Conservation (phyloP, 2,329 filamentous ascomycete genomes). For the Talaromyces sp. region DNA sequence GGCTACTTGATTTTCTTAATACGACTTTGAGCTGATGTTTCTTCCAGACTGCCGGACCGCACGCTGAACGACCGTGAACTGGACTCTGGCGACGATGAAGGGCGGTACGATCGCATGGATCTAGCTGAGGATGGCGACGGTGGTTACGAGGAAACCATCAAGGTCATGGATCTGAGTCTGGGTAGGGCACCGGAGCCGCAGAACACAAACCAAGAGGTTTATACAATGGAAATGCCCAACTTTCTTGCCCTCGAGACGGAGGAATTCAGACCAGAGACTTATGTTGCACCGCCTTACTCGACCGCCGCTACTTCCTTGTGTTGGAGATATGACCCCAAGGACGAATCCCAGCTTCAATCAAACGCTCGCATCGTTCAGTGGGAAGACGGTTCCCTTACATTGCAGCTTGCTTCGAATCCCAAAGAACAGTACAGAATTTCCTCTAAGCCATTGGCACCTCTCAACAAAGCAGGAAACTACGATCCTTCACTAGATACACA, state of each 20-base stretch:
- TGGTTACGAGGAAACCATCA: conserved; percentile 43
- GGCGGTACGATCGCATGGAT: conserved; percentile 46
- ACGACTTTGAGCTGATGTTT: conserved; percentile 13
- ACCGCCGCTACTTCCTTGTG: conserved; percentile 61
- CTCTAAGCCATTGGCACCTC: conserved; percentile 54
- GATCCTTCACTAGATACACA: conserved; percentile 55
- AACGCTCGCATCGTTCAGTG: conserved; percentile 62
- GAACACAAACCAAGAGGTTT: conserved; percentile 46
- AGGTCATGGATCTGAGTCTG: conserved; percentile 52
- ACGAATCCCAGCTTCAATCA: conserved; percentile 54
- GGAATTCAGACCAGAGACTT: conserved; percentile 56
- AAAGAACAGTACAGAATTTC: conserved; percentile 57
- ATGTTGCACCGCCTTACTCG: conserved; percentile 58
- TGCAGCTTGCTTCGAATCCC: conserved; percentile 60
- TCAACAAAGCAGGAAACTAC: conserved; percentile 48
- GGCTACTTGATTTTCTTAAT: not conserved
- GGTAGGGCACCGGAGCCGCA: conserved; percentile 54
- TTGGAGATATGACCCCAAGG: conserved; percentile 60
- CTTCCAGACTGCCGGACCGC: conserved; percentile 31
- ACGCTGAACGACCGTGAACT: conserved; percentile 58
- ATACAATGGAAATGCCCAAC: conserved; percentile 59
- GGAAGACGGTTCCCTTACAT: conserved; percentile 62
- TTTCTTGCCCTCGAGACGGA: conserved; percentile 59
- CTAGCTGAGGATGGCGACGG: conserved; percentile 35
- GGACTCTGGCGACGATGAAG: conserved; percentile 60